Base-by-base conservation (phyloP, 441 rosid genomes). In the Manihot esculenta region DNA sequence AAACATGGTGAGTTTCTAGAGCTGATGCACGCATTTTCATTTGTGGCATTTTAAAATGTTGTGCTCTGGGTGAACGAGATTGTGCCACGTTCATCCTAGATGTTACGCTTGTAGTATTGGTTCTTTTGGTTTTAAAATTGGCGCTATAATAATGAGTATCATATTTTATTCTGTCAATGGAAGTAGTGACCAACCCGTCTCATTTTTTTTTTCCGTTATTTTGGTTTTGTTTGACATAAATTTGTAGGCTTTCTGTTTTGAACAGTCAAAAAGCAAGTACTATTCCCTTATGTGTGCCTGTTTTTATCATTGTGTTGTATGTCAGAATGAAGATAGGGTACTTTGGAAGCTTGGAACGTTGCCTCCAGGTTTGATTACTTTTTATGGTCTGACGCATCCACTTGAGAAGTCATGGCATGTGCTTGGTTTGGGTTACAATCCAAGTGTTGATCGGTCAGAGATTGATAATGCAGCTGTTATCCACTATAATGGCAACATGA, bases 401-500 rank as follows among this genome's bases (percentile, higher is more conserved):
- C 89, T 94, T 42, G 82, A 89, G 77, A 94, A 94, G 89, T 81
- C 91, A 63, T 94, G 99, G 99, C 99, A 94, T 54, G 97, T 94
- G 24, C 93, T 92, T 59, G 99, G 99, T 68, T 81, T 94, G 70
- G 99, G 99, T 71, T 94, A 94, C 71, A 90, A 90, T 84, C 99
- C 99, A 21, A 90, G 98, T 71, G 45, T 94, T 20, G 92, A 82
- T 74, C 82, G 80, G 58, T 81, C 85, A 59, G 97, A 94, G 81
- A 92, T 94, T 35, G 91, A 88, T 51, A 88, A 72, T 61, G 97
- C 99, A 55, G 97, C 98, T 9, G 99, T 94, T 58, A 59, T 94
- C 72, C 99, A 94, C 76, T 94, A 94, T 71, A 94, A 94, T 44
- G 99, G 98, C 72, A 94, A 94, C 85, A 94, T 94, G 99, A 94